Evolutionary conservation across 1,139 yeast species (phyloP).

Genomic region (Protomyces inouyei): DNA sequence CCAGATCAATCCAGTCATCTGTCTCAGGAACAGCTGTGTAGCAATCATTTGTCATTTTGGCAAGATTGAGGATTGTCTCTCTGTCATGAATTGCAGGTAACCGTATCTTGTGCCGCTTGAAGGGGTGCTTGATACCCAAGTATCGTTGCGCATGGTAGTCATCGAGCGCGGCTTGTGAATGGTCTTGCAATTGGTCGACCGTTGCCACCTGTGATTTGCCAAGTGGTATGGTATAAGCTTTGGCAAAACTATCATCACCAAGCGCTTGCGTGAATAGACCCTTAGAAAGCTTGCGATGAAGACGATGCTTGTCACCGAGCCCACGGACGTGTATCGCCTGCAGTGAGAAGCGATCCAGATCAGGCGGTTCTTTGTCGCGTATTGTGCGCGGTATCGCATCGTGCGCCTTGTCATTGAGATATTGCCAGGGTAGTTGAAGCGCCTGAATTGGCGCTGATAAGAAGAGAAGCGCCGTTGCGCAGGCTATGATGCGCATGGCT

Average conservation of each 20-base stretch:
- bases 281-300: conserved; percentile 4
- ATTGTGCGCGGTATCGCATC: neutral
- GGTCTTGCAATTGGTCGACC: neutral
- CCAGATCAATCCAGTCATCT: conserved; percentile 88
- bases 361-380: neutral
- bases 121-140: neutral
- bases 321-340: conserved; percentile 9
- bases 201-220: neutral
- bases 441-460: neutral
- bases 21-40: conserved; percentile 71
- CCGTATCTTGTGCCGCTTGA: neutral
- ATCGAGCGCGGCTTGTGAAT: neutral
- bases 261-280: neutral
- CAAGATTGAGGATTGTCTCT: conserved; percentile 67
- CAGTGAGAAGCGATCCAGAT: neutral
- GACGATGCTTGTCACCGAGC: conserved; percentile 8
- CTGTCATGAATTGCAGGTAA: conserved; percentile 45
- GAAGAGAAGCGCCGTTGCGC: neutral
- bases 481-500: neutral
- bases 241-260: neutral
- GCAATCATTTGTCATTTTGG: conserved; percentile 86
- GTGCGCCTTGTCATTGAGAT: neutral
- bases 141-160: neutral
- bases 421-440: neutral
- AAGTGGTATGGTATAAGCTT: neutral